Evolutionary conservation across 2,329 filamentous ascomycete species (phyloP).

Genomic region (Ilyonectria destructans): DNA sequence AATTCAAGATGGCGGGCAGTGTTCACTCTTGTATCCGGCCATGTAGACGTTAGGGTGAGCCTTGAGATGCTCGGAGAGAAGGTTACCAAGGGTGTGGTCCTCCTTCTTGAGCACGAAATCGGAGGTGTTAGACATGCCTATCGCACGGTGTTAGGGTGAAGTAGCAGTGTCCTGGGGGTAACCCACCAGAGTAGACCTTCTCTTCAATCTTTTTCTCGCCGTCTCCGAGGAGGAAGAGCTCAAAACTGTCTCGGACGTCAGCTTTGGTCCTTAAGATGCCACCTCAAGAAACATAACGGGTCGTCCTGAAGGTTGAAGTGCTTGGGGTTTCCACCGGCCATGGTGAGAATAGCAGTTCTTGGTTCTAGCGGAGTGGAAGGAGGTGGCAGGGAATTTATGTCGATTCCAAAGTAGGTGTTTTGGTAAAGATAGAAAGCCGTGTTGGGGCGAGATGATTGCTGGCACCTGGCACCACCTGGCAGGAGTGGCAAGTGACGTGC

Average conservation of each 20-base stretch:
- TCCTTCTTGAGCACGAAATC: conserved; percentile 98
- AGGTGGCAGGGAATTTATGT: neutral
- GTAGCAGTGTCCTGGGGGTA: neutral
- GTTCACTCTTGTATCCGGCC: conserved; percentile 89
- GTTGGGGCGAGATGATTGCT: neutral
- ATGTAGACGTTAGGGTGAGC: conserved; percentile 89
- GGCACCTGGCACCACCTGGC: conserved; percentile 1
- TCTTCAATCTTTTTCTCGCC: conserved; percentile 96
- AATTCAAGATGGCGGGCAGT: neutral
- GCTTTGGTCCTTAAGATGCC: conserved; percentile 21
- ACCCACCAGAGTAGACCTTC: conserved; percentile 89
- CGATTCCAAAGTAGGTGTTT: neutral
- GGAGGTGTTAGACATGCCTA: conserved; percentile 91
- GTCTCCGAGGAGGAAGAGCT: conserved; percentile 89
- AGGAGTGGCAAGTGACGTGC: neutral
- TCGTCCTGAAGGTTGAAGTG: conserved; percentile 59
- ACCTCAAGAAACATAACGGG: conserved; percentile 51
- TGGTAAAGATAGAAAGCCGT: no score
- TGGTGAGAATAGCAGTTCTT: conserved; percentile 39
- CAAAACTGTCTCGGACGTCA: conserved; percentile 76
- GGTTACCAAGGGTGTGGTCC: conserved; percentile 95
- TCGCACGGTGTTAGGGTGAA: conserved; percentile 16
- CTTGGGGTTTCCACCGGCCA: conserved; percentile 57
- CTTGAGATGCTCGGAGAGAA: conserved; percentile 89
- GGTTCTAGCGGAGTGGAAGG: neutral